Base-by-base conservation (phyloP, 768 basidiomycete species). In the Hebeloma cylindrosporum region DNA sequence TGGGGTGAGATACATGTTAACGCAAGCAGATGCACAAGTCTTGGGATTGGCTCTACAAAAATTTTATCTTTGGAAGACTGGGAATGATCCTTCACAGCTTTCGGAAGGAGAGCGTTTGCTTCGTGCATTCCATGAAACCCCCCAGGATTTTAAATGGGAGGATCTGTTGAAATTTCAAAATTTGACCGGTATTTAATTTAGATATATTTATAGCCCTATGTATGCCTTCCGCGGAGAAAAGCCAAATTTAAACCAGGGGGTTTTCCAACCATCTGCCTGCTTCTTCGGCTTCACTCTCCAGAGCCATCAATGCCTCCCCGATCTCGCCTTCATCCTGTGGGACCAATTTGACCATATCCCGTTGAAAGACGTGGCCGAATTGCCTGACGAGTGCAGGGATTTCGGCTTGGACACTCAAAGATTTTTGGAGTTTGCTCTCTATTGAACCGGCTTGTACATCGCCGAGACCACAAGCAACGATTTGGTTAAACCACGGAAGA, bases 391-490 rank as follows among this genome's bases (percentile, higher is more conserved):
- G 50, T 14, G 69, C 77, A 5, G 67, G 62, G 23, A 85, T 71
- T 58, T 85, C 82, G 3, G 66, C 71, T 36, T 66, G 63, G 5
- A 88, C 69, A 14, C 63, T 55, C 10, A 79, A 49, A 14, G 58
- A 38, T 40, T 65, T 60, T 10, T 65, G 66, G n/a, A 61, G 63
- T 17, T 72, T 78, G 31, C 62, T 60, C 47, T 74, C 78, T 38
- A 90, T 75, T 41, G 78, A 86, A 0, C 82, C 85, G 0, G 93
- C 91, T 42, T 71, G 78, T 29, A 98, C 92, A 47, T 89, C 86
- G 7, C 73, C 76, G 36, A 97, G 70, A 3, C 96, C 96, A 63
- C 96, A 99, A 2, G 95, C 96, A 4, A 95, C 81, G 39, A 98
- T 77, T 45, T 78, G 71, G 56, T 87, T 73, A 60, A 99, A 97